phyloP scores from a whole-genome alignment of 306 rosid genomes.

The Malus orientalis region DNA sequence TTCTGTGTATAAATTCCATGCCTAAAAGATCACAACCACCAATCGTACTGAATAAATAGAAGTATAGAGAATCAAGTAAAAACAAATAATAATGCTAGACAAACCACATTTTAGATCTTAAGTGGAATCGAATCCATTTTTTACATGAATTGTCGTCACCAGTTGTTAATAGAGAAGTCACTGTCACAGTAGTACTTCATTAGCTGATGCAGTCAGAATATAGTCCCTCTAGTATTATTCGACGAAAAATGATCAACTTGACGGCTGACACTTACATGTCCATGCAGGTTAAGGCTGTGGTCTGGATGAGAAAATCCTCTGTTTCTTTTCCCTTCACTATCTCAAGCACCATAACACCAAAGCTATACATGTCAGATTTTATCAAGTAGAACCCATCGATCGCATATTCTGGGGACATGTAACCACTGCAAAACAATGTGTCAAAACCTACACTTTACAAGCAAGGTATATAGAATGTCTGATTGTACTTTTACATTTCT shows the following conservation, averaged over 20 bases:
- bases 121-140: neutral
- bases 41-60: neutral
- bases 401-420: conserved; percentile 40
- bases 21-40: neutral
- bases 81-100: neutral
- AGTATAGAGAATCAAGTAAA: neutral
- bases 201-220: neutral
- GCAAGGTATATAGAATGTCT: neutral
- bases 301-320: neutral
- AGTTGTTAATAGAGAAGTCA: no score
- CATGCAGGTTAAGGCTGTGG: conserved; percentile 3
- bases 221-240: neutral
- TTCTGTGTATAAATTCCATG: conserved; percentile 16
- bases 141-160: neutral
- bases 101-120: neutral
- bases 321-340: conserved; percentile 23
- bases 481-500: neutral
- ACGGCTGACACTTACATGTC: conserved; percentile 10
- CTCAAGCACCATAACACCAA: conserved; percentile 33
- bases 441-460: no score
- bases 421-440: conserved; percentile 14
- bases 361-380: conserved; percentile 37
- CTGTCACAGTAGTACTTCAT: neutral
- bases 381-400: conserved; percentile 34
- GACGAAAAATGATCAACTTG: no score